phyloP scores from a whole-genome alignment of 2,329 filamentous ascomycete species.

The Dothistroma pini region DNA sequence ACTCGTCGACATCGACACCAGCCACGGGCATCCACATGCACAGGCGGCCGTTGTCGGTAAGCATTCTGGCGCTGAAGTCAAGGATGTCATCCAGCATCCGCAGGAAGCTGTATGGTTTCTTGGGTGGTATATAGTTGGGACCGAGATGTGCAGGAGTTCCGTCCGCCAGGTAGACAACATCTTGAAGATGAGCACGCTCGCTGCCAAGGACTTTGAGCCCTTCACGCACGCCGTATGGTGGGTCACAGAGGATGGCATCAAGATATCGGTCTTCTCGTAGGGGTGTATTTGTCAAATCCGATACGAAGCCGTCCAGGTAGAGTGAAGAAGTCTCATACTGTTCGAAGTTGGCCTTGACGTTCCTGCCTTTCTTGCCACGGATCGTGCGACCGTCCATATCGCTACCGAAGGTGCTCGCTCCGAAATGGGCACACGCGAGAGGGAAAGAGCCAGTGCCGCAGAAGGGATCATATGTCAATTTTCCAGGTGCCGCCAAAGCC shows the following conservation, averaged over 20 bases:
- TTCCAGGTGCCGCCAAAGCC: slow-evolving; percentile 74
- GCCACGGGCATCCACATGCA: slow-evolving; percentile 98
- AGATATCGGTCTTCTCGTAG: slow-evolving; percentile 58
- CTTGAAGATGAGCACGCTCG: slow-evolving; percentile 53
- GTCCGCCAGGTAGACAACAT: slow-evolving; percentile 60
- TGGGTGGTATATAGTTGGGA: slow-evolving; percentile 75
- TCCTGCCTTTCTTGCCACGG: slow-evolving; percentile 60
- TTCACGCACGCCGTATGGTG: slow-evolving; percentile 92
- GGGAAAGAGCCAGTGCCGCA: slow-evolving; percentile 93
- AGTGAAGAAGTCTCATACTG: slow-evolving; percentile 69
- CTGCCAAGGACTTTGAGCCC: slow-evolving; percentile 82
- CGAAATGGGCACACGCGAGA: slow-evolving; percentile 85
- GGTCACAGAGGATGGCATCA: slow-evolving; percentile 92
- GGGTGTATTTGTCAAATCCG: slow-evolving; percentile 85
- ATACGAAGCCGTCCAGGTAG: slow-evolving; percentile 75
- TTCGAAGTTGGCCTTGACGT: slow-evolving; percentile 69
- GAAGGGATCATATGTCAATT: slow-evolving; percentile 90
- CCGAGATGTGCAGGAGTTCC: slow-evolving; percentile 67
- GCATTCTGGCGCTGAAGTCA: slow-evolving; percentile 68
- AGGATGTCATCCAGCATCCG: slow-evolving; percentile 89
- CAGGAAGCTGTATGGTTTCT: slow-evolving; percentile 85
- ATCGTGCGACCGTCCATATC: slow-evolving; percentile 93
- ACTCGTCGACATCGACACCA: slow-evolving; percentile 38
- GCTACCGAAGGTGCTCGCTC: slow-evolving; percentile 75
- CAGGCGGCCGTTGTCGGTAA: slow-evolving; percentile 75